Evolutionary conservation across 108 stramenopile genomes (phyloP).

Genomic region (Fragilaria crotonensis): DNA sequence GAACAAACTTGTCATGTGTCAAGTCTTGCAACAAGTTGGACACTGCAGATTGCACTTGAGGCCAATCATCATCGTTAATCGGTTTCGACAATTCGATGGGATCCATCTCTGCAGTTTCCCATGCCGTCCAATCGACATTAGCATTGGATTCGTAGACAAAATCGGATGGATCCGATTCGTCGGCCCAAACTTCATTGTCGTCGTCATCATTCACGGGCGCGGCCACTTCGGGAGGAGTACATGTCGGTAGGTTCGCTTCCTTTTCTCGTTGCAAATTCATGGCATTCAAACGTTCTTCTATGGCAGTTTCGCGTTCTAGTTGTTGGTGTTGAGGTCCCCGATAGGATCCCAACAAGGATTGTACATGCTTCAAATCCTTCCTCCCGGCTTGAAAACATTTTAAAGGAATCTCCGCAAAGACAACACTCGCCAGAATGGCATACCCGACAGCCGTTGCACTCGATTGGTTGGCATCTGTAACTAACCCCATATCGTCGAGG

Average conservation of each 20-base stretch:
- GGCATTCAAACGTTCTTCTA: neutral
- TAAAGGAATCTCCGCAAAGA: constrained; percentile 20
- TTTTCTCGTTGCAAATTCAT: neutral
- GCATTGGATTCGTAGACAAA: constrained; percentile 29
- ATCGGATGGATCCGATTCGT: constrained; percentile 42
- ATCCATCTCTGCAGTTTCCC: constrained; percentile 10
- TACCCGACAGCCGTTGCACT: constrained; percentile 9
- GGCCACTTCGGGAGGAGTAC: neutral
- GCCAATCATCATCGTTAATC: neutral
- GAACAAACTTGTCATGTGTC: constrained; percentile 13
- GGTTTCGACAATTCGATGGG: constrained; percentile 10
- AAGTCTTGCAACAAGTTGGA: constrained; percentile 11
- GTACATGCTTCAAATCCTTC: neutral
- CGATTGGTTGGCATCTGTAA: neutral
- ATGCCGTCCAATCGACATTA: neutral
- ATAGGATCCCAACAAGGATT: constrained; percentile 17
- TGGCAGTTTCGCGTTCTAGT: neutral
- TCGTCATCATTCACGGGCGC: neutral
- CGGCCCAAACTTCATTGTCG: constrained; percentile 32
- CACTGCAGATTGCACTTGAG: constrained; percentile 2
- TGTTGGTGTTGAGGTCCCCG: neutral
- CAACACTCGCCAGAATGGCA: constrained; percentile 23
- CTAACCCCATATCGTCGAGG: neutral
- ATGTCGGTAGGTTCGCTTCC: neutral
- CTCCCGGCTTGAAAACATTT: constrained; percentile 23